Conservation (phyloP, 768 basidiomycete genomes). For the Phaeotremella skinneri region DNA sequence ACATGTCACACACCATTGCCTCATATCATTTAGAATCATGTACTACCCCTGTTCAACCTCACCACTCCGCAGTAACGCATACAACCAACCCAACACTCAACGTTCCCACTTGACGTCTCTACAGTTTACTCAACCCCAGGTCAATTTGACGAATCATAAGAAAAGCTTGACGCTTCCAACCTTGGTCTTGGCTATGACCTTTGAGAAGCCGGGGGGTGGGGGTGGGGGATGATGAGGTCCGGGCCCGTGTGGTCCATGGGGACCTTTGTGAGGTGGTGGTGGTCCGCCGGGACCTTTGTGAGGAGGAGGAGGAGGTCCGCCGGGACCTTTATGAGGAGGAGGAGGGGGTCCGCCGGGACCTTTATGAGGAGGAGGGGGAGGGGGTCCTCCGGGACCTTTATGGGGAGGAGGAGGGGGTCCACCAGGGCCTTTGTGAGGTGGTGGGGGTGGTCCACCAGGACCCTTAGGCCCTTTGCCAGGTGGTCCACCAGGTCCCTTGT, state of each 20-base stretch:
- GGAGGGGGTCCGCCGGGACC: conserved; percentile 4
- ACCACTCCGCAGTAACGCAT: too few species aligned
- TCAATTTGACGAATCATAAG: too few species aligned
- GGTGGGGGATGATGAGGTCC: conserved; percentile 9
- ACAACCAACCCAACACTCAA: too few species aligned
- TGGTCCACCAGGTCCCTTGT: conserved; percentile 4
- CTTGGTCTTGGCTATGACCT: conserved; percentile 31
- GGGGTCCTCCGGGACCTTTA: conserved; percentile 9
- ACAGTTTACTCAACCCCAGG: too few species aligned
- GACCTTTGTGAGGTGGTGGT: conserved; percentile 3
- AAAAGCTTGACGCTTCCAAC: conserved; percentile 26
- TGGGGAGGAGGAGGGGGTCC: conserved; percentile 7
- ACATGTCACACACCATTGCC: too few species aligned
- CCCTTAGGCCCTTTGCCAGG: conserved; percentile 5
- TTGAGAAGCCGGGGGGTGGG: conserved; percentile 22
- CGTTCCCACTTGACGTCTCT: too few species aligned
- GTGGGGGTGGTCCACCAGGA: conserved; percentile 13
- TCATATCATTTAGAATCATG: too few species aligned
- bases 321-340: conserved; percentile 8
- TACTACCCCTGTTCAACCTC: too few species aligned
- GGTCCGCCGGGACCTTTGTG: background rate
- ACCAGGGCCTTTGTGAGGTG: conserved; percentile 10
- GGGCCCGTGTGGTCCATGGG: conserved; percentile 1
- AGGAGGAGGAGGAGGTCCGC: conserved; percentile 11
- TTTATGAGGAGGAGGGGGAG: conserved; percentile 6